Base-by-base conservation (phyloP, 2,329 filamentous ascomycete genomes). In the Aspergillus ochraceoroseus region DNA sequence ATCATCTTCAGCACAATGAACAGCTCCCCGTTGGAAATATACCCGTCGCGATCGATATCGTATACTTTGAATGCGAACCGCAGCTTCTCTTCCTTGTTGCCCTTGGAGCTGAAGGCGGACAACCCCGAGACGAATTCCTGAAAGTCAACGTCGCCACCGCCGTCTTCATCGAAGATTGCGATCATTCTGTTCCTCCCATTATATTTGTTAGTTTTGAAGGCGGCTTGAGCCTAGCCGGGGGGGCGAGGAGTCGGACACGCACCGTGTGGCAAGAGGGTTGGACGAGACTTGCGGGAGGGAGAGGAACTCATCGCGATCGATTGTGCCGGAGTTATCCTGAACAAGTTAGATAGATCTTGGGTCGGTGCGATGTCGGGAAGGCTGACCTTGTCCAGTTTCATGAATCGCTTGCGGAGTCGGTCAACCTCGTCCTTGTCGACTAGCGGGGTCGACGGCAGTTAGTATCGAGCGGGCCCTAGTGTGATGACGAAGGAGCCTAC, bases 1-100 rank as follows among this genome's bases (percentile, higher is more conserved):
- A 98, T 98, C 92, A 98, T 98, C 84, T 98, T 98, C 59, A 98
- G 77, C 61, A 98, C 92, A 59, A 98, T 96, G 68, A 96, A 98
- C 36, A 98, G 79, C 74, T 98, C 92, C 58, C 92, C 92, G 68
- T 98, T 98, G 73, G 87, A 94, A 62, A 98, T 98, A 71, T 86
- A 98, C 15, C 92, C 92, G 67, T 98, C 92, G 46, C 92, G 87
- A 69, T 98, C 92, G 61, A 98, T 96, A 66, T 98, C 92, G 75
- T 98, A 98, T 47, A 98, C 92, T 69, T 95, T 95, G 79, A 98
- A 98, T 30, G 92, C 92, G 62, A 98, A 98, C 39, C 81, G 83
- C 51, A 96, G 77, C 74, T 98, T 98, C 72, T 98, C 90, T 70
- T 95, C 88, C 75, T 98, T 96, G 73, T 96, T 95, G 48, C 92